Evolutionary conservation across 2,329 filamentous ascomycete genomes (phyloP).

Genomic region (Phialemoniopsis sp.): DNA sequence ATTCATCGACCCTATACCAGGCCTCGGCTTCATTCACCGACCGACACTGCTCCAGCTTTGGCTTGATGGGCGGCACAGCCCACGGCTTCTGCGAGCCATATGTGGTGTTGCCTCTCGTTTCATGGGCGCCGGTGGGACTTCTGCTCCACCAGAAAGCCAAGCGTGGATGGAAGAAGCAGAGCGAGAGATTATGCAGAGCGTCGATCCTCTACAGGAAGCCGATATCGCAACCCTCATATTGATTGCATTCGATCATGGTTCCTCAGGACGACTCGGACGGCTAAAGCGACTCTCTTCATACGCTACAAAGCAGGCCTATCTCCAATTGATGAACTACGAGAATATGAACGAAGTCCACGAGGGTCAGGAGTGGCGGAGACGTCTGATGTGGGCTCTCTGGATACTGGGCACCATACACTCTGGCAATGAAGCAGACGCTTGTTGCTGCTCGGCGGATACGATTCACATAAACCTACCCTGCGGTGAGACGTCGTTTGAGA

Average conservation of each 20-base stretch:
- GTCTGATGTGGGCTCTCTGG: slow-evolving; percentile 44
- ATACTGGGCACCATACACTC: slow-evolving; percentile 43
- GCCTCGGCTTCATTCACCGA: too few species aligned
- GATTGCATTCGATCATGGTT: too few species aligned
- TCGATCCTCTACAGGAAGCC: slow-evolving; percentile 40
- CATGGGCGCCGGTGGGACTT: too few species aligned
- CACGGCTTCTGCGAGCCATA: too few species aligned
- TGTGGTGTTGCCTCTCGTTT: too few species aligned
- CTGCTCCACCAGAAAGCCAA: too few species aligned
- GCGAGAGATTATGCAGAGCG: slow-evolving; percentile 42
- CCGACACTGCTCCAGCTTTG: too few species aligned
- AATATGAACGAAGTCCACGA: slow-evolving; percentile 37
- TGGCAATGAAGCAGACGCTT: slow-evolving; percentile 33
- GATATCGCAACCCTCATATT: slow-evolving; percentile 26
- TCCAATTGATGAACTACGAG: slow-evolving; percentile 44
- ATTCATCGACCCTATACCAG: too few species aligned
- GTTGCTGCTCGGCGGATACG: slow-evolving; percentile 30
- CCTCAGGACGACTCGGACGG: too few species aligned
- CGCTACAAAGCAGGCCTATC: slow-evolving; percentile 45
- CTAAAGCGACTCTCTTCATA: slow-evolving; percentile 37
- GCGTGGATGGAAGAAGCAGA: slow-evolving; percentile 51
- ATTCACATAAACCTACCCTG: slow-evolving; percentile 43
- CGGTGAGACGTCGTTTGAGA: slow-evolving; percentile 26
- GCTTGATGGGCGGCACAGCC: too few species aligned
- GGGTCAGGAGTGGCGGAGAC: slow-evolving; percentile 36